Evolutionary conservation across 371 early-diverging fungal species (phyloP).

Genomic region (Choanephora cucurbitarum): DNA sequence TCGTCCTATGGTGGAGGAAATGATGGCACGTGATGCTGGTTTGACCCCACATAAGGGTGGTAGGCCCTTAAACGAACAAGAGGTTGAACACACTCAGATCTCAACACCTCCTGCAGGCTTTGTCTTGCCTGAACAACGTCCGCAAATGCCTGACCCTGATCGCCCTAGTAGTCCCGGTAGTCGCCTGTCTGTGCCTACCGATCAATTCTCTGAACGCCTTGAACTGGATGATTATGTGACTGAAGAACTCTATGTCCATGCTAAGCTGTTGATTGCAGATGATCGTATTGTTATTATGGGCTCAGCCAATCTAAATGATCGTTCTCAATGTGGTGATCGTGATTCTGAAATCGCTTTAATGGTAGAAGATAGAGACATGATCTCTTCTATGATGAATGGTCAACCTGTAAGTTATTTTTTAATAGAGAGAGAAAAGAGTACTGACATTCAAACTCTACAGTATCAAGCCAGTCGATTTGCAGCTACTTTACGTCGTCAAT

Average conservation of each 20-base stretch:
- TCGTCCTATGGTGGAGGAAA: slow-evolving; percentile 37
- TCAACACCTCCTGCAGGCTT: slow-evolving; percentile 22
- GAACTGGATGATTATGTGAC: slow-evolving; percentile 63
- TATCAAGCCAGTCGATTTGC: slow-evolving; percentile 69
- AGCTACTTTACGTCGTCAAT: slow-evolving; percentile 69
- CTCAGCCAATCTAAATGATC: slow-evolving; percentile 91
- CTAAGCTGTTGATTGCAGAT: slow-evolving; percentile 91
- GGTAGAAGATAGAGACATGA: slow-evolving; percentile 73
- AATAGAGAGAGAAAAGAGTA: too few relatives aligned
- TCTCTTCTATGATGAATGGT: slow-evolving; percentile 75
- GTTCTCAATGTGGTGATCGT: slow-evolving; percentile 85
- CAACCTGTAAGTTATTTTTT: slow-evolving; percentile 45
- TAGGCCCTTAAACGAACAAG: slow-evolving; percentile 6
- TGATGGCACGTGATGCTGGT: slow-evolving; percentile 43
- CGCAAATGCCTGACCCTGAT: slow-evolving; percentile 20
- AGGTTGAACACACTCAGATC: slow-evolving; percentile 21
- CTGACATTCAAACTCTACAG: slow-evolving; percentile 14
- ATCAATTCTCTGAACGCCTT: slow-evolving; percentile 19
- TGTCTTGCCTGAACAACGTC: slow-evolving; percentile 22
- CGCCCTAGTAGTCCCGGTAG: slow-evolving; percentile 27
- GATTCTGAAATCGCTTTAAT: slow-evolving; percentile 90
- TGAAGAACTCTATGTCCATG: slow-evolving; percentile 90
- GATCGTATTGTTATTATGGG: slow-evolving; percentile 84
- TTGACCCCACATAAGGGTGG: slow-evolving; percentile 23
- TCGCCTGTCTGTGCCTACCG: slow-evolving; percentile 21